Base-by-base conservation (phyloP, 106 monocot genomes). In the Phalaenopsis equestris region DNA sequence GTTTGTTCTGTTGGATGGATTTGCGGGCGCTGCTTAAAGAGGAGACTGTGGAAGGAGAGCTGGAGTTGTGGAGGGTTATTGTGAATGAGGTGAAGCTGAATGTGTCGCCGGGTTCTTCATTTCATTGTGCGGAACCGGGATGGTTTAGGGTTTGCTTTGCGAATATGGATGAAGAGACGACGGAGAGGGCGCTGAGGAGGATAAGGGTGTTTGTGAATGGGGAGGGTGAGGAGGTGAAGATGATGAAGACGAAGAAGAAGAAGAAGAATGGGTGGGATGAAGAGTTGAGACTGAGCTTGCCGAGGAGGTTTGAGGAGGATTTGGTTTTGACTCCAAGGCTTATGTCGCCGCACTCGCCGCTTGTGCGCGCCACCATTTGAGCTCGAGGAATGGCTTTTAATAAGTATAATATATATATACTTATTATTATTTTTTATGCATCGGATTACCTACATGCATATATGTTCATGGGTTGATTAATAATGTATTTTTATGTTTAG, bases 121-220 rank as follows among this genome's bases (percentile, higher is more conserved):
- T 92, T 67, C 90, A 84, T 16, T 90, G 92, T 56, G 2, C 38
- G 3, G 94, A 95, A 73, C 85, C 90, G 1, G 94, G 94, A 41
- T 95, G 94, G 94, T 95, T 95, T 49, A 80, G 94, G 83, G 88
- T 87, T 8, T 95, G 94, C 67, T 84, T 88, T 41, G 92, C 94
- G 0, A 95, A 92, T 76, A 90, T 95, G 82, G 88, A 90, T 48
- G 83, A 85, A 14, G 87, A 85, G 55, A 92, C 92, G 10, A 81
- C 87, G 83, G 75, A 79, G 30, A 65, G 83, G 11, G 94, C 92
- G 4, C 76, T 94, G 17, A 15, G 72, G 38, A 84, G 94, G 84
- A 94, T 94, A 14, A 55, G 76, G 46, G 17, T 8, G 6, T 88
- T 93, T 42, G 85, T 87, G 65, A 52, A 52, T 12, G 52, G 52